Base-by-base conservation (phyloP, 306 rosid genomes). In the Hippophae rhamnoides region DNA sequence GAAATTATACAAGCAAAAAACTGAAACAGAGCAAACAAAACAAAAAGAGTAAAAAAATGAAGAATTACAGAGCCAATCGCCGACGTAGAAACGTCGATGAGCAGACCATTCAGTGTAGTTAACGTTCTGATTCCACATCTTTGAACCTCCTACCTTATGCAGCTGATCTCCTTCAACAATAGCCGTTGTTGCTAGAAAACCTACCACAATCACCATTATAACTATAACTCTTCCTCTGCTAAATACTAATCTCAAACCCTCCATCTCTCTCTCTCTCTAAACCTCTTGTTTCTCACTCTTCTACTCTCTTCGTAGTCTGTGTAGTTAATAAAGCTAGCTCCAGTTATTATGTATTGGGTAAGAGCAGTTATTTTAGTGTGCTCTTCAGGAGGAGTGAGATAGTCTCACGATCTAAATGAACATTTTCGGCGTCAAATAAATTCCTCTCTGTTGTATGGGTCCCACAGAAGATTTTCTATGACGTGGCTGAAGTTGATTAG, bases 81-180 rank as follows among this genome's bases (percentile, higher is more conserved):
- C 84, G 48, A 82, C 76, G 62, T 57, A 50, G 46, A 86, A 13
- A 42, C 57, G 69, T 1, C 75, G 61, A 6, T 73, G 64, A 53
- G 77, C 10, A n/a, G 92, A 76, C 95, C 97, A 89, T 41, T 53
- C 7, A 52, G 89, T 81, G 64, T 86, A 89, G 70, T 89, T 89
- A 2, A 80, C 72, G 58, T 76, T 69, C 8, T 64, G 67, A 6
- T 43, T 47, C 95, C 97, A 89, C 0, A 84, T 86, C 6, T 67
- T 58, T 5, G 65, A 38, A 27, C 83, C 97, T 74, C 97, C 97
- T 47, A 89, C 89, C 66, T 57, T 86, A 59, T 81, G 83, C 60
- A 75, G 69, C 27, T 31, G 38, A 31, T 31, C 38, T 31, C 2
- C 11, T 7, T n/a, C 61, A 12, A 42, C 13, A 8, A 44, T 54